These are phyloP conservation scores for Trametes versicolor DNA, from an alignment of 1,284 basidiomycete species.

Conservation along the genomic window DNA sequence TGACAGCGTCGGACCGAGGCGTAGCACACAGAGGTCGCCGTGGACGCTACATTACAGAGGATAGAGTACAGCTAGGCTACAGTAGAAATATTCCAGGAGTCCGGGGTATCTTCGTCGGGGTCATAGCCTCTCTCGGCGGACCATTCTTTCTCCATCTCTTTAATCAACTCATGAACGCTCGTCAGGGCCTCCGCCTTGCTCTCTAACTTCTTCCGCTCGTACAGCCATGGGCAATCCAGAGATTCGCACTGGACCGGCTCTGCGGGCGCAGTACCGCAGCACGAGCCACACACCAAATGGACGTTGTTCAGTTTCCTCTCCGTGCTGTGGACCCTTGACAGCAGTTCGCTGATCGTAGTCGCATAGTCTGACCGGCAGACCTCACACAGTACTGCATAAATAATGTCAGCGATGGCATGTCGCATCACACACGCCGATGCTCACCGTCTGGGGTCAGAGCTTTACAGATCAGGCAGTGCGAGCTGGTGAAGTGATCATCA, in stretches of 20 bases:
- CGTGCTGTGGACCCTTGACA: conserved; percentile 63
- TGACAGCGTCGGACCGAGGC: background rate
- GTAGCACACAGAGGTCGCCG: background rate
- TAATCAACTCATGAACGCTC: conserved; percentile 47
- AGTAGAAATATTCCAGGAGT: conserved; percentile 10
- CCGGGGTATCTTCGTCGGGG: conserved; percentile 20
- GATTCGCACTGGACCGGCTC: conserved; percentile 83
- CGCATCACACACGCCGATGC: conserved; percentile 3
- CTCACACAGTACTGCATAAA: conserved; percentile 70
- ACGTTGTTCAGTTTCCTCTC: conserved; percentile 66
- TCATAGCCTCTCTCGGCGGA: conserved; percentile 15
- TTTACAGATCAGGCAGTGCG: conserved; percentile 78
- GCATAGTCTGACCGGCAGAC: conserved; percentile 65
- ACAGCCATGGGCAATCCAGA: conserved; percentile 87
- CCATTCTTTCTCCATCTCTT: conserved; percentile 39
- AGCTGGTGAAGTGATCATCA: conserved; percentile 80
- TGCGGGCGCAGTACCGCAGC: conserved; percentile 61
- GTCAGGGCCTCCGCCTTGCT: conserved; percentile 61
- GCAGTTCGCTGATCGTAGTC: conserved; percentile 67
- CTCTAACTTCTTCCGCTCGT: conserved; percentile 73
- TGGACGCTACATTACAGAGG: background rate
- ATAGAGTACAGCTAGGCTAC: conserved; percentile 18
- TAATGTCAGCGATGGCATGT: background rate
- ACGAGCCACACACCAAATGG: conserved; percentile 78
- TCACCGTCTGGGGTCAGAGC: conserved; percentile 64